Base-by-base conservation (phyloP, 2,329 filamentous ascomycete species). In the Sclerotinia sclerotiorum region DNA sequence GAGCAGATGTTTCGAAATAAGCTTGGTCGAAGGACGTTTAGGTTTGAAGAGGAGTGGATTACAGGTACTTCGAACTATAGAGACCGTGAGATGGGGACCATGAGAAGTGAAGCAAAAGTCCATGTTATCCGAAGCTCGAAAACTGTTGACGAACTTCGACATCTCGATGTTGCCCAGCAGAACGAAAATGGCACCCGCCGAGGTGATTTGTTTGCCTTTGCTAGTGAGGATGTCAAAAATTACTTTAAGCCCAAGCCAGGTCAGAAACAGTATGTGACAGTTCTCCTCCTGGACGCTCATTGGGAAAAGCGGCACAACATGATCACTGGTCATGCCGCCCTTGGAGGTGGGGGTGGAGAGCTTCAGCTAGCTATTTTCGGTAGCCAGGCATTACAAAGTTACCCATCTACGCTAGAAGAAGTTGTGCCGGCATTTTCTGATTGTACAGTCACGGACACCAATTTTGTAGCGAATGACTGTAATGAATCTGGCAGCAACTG, bases 11-110 rank as follows among this genome's bases (percentile, higher is more conserved):
- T 88, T 78, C 89, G 93, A 71, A 91, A 97, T 77, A 91, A 90
- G 70, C 87, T 98, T 73, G 93, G 94, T 13, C 87, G 94, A 69
- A 88, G 94, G 68, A 89, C 87, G 65, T 98, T 97, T 79, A 86
- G 94, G 55, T 94, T 97, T 71, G 95, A 98, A 74, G 95, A 99
- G 79, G 92, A 97, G 77, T 98, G 95, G 95, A 91, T 91, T 70
- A 87, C 88, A 3, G 94, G 94, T 10, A 91, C 92, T 1, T 84
- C 92, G 69, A 94, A 91, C 69, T 85, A 86, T 73, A 88, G 90
- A 51, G 95, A 98, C 77, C 83, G 84, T 70, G 86, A 88, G 66
- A 83, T 82, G 35, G 89, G 88, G 8, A 86, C 86, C 32, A 93
- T 95, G 87, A 90, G 94, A 70, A 97, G 93, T 46, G 93, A 98